Conservation (phyloP, 768 basidiomycete species). For the Serendipita indica region DNA sequence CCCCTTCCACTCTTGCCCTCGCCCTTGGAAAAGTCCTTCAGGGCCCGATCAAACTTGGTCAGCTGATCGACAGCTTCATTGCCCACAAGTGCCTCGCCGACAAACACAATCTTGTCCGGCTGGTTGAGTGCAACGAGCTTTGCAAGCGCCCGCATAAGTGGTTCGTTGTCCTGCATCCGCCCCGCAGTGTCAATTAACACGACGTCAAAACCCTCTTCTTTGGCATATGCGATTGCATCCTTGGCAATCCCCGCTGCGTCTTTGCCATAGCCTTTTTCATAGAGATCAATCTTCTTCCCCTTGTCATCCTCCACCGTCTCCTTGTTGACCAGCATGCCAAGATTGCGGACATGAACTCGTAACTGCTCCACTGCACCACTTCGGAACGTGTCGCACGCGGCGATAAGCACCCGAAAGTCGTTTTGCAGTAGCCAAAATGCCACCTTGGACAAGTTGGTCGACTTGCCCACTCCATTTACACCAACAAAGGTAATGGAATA, state of each 20-base stretch:
- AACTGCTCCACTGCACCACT: constrained; percentile 97
- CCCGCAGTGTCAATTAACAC: constrained; percentile 97
- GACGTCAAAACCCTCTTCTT: constrained; percentile 85
- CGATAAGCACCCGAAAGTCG: constrained; percentile 80
- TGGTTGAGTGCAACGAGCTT: constrained; percentile 91
- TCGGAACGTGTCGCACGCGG: constrained; percentile 97
- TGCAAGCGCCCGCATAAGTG: constrained; percentile 94
- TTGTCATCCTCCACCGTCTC: constrained; percentile 44
- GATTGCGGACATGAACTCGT: constrained; percentile 87
- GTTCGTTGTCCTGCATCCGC: constrained; percentile 99
- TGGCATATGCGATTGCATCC: constrained; percentile 81
- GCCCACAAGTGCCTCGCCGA: constrained; percentile 94
- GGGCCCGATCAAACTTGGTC: constrained; percentile 86
- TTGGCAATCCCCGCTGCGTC: constrained; percentile 97
- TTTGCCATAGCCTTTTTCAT: constrained; percentile 94
- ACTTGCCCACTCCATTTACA: constrained; percentile 98
- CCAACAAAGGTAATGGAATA: constrained; percentile 95
- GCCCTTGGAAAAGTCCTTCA: constrained; percentile 79
- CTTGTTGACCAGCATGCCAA: constrained; percentile 66
- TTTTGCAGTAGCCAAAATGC: constrained; percentile 99
- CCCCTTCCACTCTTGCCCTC: constrained; percentile 57
- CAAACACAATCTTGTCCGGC: constrained; percentile 96
- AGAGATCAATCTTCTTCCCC: constrained; percentile 76
- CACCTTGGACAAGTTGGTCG: constrained; percentile 93
- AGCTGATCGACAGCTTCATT: constrained; percentile 98